Base-by-base conservation (phyloP, 2,329 filamentous ascomycete species). In the Aspergillus clavatus region DNA sequence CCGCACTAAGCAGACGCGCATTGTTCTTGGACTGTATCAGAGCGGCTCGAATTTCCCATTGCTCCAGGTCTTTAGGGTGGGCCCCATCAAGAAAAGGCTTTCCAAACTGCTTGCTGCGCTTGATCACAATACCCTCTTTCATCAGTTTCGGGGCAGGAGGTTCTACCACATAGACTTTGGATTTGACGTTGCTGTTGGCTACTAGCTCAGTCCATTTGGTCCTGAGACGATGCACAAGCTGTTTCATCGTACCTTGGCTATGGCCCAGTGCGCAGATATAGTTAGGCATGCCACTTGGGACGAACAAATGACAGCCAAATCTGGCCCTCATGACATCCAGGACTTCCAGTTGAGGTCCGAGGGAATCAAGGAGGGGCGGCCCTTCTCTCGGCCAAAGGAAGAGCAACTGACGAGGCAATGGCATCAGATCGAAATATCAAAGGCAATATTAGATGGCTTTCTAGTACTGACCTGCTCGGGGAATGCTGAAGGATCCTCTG, bases 351-450 rank as follows among this genome's bases (percentile, higher is more conserved):
- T 66, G 64, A 7, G 50, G 43, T 1, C 73, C 74, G 10, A 77
- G 59, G 8, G 67, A 57, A 8, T 70, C 62, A 10, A 66, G 57
- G 2, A 72, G 55, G 0, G 65, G 57, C 27, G 69, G 67, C 5
- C 75, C 71, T 24, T 69, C 59, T 1, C 55, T 49, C 3, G 73
- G 74, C 75, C 73, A 77, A 16, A 70, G 54, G 41, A 75, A 75
- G 1, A 65, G 53, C 11, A 72, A 59, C 57, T 67, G 47, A 14
- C 19, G 22, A 16, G 16, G 14, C 16, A n/a, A 35, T 22, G 11
- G 24, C 29, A 23, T 47, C 31, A 50, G 40, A 23, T 16, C 14
- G 33, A 6, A 24, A 14, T 12, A 10, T 4, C 5, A 35, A 16
- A n/a, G 22, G n/a, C 2, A 35, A 14, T 8, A 11, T 40, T 24